phyloP scores from a whole-genome alignment of 345 rosid species.

The Erysimum cheiranthoides region DNA sequence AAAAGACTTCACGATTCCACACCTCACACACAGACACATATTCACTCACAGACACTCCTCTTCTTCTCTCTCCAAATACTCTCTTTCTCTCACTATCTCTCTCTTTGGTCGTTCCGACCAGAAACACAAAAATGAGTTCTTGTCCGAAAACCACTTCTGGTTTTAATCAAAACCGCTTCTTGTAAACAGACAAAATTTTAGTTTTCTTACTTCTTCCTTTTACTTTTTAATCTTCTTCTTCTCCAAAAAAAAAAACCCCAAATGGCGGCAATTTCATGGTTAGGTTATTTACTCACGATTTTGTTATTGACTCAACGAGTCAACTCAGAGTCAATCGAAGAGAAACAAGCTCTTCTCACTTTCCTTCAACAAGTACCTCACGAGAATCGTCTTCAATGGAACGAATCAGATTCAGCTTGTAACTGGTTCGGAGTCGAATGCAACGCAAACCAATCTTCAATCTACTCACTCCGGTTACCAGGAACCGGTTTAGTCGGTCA shows the following conservation, averaged over 20 bases:
- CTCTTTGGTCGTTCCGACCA: slow-evolving; percentile 13
- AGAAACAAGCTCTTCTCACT: slow-evolving; percentile 82
- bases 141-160: slow-evolving; percentile 47
- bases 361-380: slow-evolving; percentile 67
- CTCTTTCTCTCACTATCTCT: slow-evolving; percentile 23
- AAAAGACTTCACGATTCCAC: no score
- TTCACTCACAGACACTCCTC: slow-evolving; percentile 34
- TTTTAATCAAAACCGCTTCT: slow-evolving; percentile 26
- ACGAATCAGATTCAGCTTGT: slow-evolving; percentile 72
- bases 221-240: background rate
- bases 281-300: slow-evolving; percentile 39
- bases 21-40: slow-evolving; percentile 23
- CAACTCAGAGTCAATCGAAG: slow-evolving; percentile 68
- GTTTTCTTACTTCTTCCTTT: background rate
- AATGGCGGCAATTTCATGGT: slow-evolving; percentile 49
- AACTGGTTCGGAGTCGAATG: slow-evolving; percentile 86
- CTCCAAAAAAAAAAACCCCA: background rate
- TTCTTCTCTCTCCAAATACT: background rate
- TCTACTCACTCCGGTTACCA: slow-evolving; percentile 77
- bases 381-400: slow-evolving; percentile 81
- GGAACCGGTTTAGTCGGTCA: slow-evolving; percentile 81
- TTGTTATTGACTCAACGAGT: slow-evolving; percentile 52
- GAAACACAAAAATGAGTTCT: slow-evolving; percentile 47
- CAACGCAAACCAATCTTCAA: slow-evolving; percentile 58
- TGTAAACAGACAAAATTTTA: slow-evolving; percentile 26